Conservation (phyloP, 192 early-diverging fungal species). For the Rhizoclosmatium sp. region DNA sequence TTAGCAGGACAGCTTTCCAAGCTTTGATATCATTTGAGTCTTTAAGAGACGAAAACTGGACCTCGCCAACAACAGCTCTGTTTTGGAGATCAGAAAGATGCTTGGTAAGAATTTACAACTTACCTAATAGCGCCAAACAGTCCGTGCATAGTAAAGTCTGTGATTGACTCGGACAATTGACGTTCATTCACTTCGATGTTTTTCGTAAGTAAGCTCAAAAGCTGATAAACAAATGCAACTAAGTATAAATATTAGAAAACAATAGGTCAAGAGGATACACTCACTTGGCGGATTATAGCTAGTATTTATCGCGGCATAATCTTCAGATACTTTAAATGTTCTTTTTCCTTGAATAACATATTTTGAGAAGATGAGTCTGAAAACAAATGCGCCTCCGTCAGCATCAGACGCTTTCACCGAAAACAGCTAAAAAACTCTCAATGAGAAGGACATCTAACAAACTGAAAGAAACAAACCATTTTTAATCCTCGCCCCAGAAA, state of each 20-base stretch:
- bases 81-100: background rate
- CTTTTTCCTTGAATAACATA: constrained; percentile 64
- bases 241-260: background rate
- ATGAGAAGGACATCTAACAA: constrained; percentile 47
- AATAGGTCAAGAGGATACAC: background rate
- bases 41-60: constrained; percentile 17
- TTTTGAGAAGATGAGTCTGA: constrained; percentile 80
- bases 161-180: constrained; percentile 60
- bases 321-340: constrained; percentile 1
- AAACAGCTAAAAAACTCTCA: constrained; percentile 30
- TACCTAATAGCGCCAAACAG: constrained; percentile 65
- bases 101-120: background rate
- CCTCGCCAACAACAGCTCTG: constrained; percentile 36
- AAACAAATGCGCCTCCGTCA: constrained; percentile 81
- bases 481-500: constrained; percentile 69
- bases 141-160: constrained; percentile 63
- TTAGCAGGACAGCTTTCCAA: constrained; percentile 31
- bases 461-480: constrained; percentile 55
- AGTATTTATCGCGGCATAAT: constrained; percentile 1
- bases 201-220: constrained; percentile 58
- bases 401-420: constrained; percentile 70
- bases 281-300: constrained; percentile 1
- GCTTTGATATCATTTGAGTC: background rate
- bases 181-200: constrained; percentile 55
- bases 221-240: constrained; percentile 61